These are phyloP conservation scores for Amorphotheca resinae DNA, from an alignment of 495 filamentous ascomycete species.

Conservation along the genomic window DNA sequence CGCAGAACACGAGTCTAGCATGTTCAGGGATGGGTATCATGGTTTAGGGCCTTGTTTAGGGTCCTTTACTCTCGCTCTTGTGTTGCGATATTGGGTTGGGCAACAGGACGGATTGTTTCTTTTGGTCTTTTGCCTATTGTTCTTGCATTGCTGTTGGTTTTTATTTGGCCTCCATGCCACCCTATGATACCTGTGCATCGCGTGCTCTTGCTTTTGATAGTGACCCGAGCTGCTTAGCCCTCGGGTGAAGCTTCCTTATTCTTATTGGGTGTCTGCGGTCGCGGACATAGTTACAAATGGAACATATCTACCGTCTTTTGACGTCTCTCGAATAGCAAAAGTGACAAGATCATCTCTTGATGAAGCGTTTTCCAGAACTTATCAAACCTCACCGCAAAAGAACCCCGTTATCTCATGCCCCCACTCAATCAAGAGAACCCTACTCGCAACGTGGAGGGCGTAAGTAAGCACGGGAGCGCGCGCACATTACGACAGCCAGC, in stretches of 20 bases:
- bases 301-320: too few species aligned
- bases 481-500: too few species aligned
- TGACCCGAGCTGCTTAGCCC: too few species aligned
- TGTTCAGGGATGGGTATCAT: background rate
- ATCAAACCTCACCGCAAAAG: too few species aligned
- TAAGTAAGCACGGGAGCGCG: too few species aligned
- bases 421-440: too few species aligned
- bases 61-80: slow-evolving; percentile 8
- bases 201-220: slow-evolving; percentile 6
- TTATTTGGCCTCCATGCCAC: slow-evolving; percentile 14
- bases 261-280: background rate
- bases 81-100: background rate
- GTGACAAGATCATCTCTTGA: too few species aligned
- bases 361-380: too few species aligned
- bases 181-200: slow-evolving; percentile 17
- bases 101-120: background rate
- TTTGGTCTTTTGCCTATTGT: background rate
- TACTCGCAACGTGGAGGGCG: too few species aligned
- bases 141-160: background rate
- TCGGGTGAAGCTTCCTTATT: background rate
- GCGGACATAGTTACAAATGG: background rate
- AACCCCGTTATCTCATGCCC: too few species aligned
- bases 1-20: slow-evolving; percentile 16
- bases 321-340: too few species aligned
- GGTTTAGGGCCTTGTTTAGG: slow-evolving; percentile 4